Percentiles rank a stretch among this genome's conserved stretches.
These are phyloP conservation scores for Bassia scoparia DNA, from an alignment of 148 eudicot species.

Conservation along the genomic window DNA sequence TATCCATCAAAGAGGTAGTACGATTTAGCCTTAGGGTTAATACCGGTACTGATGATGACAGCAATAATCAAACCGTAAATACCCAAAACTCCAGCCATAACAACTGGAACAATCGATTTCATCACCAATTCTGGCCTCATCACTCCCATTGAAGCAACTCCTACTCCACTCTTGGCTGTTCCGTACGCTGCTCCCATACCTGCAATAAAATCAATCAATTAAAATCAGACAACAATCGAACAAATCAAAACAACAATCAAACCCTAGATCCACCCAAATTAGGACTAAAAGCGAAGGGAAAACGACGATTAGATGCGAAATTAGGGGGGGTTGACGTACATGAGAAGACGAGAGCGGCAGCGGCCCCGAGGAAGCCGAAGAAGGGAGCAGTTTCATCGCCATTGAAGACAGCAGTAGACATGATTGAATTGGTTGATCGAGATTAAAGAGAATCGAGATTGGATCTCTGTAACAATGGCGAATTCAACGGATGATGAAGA, in stretches of 20 bases:
- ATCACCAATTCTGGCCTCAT: constrained; percentile 81
- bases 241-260: not conserved
- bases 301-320: not conserved
- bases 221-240: not conserved
- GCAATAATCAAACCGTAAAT: constrained; percentile 76
- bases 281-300: not conserved
- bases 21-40: constrained; percentile 72
- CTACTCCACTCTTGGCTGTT: constrained; percentile 77
- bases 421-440: constrained; percentile 10
- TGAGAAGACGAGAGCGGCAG: constrained; percentile 60
- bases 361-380: constrained; percentile 61
- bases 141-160: constrained; percentile 85
- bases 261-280: not conserved
- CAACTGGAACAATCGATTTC: constrained; percentile 83
- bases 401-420: constrained; percentile 37
- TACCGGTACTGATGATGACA: constrained; percentile 76
- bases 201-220: constrained; percentile 10
- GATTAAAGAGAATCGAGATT: not conserved
- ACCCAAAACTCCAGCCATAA: constrained; percentile 87
- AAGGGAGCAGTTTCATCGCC: constrained; percentile 69
- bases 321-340: constrained; percentile 22
- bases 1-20: constrained; percentile 72
- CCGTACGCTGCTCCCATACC: constrained; percentile 89
- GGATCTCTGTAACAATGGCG: constrained; percentile 27
- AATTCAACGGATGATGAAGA: not conserved